Evolutionary conservation across 345 rosid species (phyloP).

Genomic region (Mallotus nudiflorus): DNA sequence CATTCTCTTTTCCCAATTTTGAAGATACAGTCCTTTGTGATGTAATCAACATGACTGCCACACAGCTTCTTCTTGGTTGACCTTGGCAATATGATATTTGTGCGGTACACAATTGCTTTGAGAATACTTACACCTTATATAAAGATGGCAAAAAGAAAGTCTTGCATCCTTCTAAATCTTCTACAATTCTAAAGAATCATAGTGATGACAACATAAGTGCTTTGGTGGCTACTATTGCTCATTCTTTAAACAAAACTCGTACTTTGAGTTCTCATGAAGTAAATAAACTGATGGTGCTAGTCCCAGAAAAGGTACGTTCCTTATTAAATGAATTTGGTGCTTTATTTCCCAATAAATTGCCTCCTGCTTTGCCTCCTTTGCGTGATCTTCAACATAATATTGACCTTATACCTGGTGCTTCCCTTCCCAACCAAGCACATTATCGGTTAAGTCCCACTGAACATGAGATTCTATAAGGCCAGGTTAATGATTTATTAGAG

Average conservation of each 20-base stretch:
- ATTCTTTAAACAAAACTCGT: neutral
- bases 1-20: conserved; percentile 1
- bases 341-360: neutral
- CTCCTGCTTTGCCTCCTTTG: neutral
- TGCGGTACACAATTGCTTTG: conserved; percentile 5
- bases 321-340: conserved; percentile 2
- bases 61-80: conserved; percentile 1
- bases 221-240: neutral
- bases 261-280: conserved; percentile 6
- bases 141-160: conserved; percentile 2
- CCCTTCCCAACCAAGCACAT: conserved; percentile 11
- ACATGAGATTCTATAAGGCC: conserved; percentile 9
- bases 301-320: conserved; percentile 1
- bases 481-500: conserved; percentile 5
- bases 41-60: conserved; percentile 3
- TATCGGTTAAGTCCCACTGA: conserved; percentile 13
- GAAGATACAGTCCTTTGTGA: conserved; percentile 4
- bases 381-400: conserved; percentile 12
- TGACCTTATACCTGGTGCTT: conserved; percentile 11
- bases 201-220: conserved; percentile 2
- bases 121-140: conserved; percentile 1
- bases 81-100: conserved; percentile 2
- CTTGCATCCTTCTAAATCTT: conserved; percentile 3
- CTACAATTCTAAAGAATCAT: neutral
- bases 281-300: neutral